Evolutionary conservation across 805 yeast species (phyloP), one percentile per base, ranked within the genome.

Genomic region (Candida germanica): DNA sequence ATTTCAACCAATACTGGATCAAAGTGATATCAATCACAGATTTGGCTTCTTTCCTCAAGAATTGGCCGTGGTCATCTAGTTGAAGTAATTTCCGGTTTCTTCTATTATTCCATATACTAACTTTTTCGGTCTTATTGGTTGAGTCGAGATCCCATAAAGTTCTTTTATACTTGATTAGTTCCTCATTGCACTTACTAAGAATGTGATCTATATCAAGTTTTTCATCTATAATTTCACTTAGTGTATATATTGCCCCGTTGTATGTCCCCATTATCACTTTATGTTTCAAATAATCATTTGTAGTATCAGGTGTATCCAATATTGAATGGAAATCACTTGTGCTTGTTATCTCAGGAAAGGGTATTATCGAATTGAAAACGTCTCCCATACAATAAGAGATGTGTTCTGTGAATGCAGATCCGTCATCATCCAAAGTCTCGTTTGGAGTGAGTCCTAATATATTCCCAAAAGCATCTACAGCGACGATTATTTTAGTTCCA

Each of bases 381-480:
- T 57, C 61, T 6, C 58, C 59, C 5, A 64, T 31, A 29, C 58
- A 59, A 35, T 48, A 46, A 6, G 51, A 45, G 9, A 44, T 31
- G 1, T 39, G 20, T 31, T 42, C 48, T 8, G 33, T 29, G 25
- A 22, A 35, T 6, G 24, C 16, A 5, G 8, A 20, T 23, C 6
- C n/a, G 12, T 12, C 30, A n/a, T 43, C 42, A 2, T 18, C 17
- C 12, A 29, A 17, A 4, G 22, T 25, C 4, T 16, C 13, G 6
- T 18, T 29, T 12, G 20, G 10, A 8, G 23, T 18, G 15, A 23
- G 33, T 26, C 44, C 49, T 28, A 36, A 47, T 10, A 58, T 21
- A 33, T 62, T 61, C 2, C 70, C 70, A 13, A 46, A 39, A 1
- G 60, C 48, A 34, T 63, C 69, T 4, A 59, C 62, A 13, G 40